Conservation (phyloP, 1,139 yeast species). For the Blastobotrys serpentis region DNA sequence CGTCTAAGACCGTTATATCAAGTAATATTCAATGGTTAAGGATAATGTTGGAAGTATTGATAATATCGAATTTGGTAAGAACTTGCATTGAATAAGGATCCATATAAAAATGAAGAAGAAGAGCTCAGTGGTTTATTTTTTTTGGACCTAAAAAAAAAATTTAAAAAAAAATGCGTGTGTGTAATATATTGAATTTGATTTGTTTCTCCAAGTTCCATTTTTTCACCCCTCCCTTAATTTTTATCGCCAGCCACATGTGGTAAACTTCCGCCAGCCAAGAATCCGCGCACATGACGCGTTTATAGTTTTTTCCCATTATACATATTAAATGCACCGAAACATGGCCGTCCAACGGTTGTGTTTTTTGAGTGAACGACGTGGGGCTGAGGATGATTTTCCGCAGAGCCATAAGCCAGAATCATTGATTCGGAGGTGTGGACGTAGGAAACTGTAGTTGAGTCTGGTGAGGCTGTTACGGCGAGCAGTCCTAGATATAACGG, state of each 20-base stretch:
- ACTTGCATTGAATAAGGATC: not conserved
- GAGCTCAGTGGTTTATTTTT: not conserved
- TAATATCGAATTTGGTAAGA: not conserved
- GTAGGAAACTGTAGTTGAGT: constrained; percentile 17
- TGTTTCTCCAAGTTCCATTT: not conserved
- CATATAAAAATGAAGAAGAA: not conserved
- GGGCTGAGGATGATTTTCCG: not conserved
- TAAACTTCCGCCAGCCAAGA: too few relatives aligned
- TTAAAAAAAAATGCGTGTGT: not conserved
- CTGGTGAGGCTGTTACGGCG: constrained; percentile 12
- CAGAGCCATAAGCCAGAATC: constrained; percentile 24
- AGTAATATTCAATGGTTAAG: not conserved
- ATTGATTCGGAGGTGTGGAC: constrained; percentile 32
- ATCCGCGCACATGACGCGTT: too few relatives aligned
- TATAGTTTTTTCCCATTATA: too few relatives aligned
- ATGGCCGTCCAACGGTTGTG: constrained; percentile 4
- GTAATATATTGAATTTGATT: not conserved
- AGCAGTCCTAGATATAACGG: constrained; percentile 30
- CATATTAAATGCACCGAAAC: too few relatives aligned
- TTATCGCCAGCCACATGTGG: too few relatives aligned
- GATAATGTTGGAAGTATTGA: not conserved
- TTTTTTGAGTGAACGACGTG: not conserved
- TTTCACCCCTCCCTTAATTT: not conserved
- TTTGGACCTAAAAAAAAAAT: not conserved
- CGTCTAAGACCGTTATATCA: constrained; percentile 1